Evolutionary conservation across 257 asterid genomes (phyloP).

Genomic region (Ehretia macrophylla): DNA sequence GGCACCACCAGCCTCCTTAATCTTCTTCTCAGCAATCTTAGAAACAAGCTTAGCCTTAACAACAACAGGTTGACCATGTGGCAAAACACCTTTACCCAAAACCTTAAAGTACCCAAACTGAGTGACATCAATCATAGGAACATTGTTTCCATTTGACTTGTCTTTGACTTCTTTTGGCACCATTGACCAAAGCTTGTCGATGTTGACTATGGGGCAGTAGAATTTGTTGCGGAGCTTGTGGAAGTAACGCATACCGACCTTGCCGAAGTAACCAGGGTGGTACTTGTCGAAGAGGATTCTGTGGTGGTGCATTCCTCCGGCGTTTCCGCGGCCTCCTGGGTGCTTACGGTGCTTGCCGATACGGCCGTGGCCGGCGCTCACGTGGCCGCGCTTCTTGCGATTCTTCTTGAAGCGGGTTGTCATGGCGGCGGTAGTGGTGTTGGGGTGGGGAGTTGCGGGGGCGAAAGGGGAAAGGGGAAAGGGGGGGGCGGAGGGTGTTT

Average conservation of each 20-base stretch:
- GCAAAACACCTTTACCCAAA: conserved; percentile 52
- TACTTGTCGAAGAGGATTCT: conserved; percentile 77
- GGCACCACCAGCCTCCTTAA: conserved; percentile 63
- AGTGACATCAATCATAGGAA: conserved; percentile 52
- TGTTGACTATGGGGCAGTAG: conserved; percentile 62
- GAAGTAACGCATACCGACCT: conserved; percentile 72
- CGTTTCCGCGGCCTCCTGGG: conserved; percentile 79
- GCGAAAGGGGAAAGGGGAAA: neutral
- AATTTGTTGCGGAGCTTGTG: conserved; percentile 58
- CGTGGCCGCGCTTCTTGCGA: conserved; percentile 84
- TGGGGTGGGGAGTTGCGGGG: neutral
- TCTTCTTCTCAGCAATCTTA: conserved; percentile 61
- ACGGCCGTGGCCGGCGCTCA: conserved; percentile 79
- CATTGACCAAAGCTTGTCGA: conserved; percentile 58
- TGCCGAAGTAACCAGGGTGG: conserved; percentile 69
- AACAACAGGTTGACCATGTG: conserved; percentile 37
- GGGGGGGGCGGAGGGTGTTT: too few species aligned
- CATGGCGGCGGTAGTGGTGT: conserved; percentile 22
- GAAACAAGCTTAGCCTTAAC: conserved; percentile 58
- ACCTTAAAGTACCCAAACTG: conserved; percentile 71
- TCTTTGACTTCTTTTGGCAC: conserved; percentile 58
- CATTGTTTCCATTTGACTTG: conserved; percentile 37
- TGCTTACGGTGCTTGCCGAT: conserved; percentile 75
- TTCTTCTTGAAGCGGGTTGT: conserved; percentile 71
- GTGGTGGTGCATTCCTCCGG: conserved; percentile 86